A percentile compares a stretch with the other conserved stretches of the same genome.
Evolutionary conservation across 306 rosid species (phyloP).

Genomic region (Ochetophila trinervis): DNA sequence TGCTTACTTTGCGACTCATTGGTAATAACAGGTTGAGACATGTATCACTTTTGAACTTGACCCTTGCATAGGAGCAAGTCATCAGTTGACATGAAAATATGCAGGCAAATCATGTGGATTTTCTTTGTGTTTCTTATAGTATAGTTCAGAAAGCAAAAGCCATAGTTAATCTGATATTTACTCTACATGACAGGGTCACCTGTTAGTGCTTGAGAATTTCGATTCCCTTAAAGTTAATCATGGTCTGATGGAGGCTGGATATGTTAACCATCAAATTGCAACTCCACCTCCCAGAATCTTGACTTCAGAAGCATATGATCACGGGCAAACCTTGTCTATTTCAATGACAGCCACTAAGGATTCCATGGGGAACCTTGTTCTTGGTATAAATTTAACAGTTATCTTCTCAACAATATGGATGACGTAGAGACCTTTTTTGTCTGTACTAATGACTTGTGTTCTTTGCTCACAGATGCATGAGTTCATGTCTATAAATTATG

Average conservation of each 20-base stretch:
- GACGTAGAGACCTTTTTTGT: neutral
- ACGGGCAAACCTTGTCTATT: slow-evolving; percentile 54
- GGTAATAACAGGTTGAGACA: neutral
- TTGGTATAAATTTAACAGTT: slow-evolving; percentile 40
- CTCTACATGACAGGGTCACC: slow-evolving; percentile 73
- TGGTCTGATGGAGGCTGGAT: slow-evolving; percentile 88
- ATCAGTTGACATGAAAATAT: neutral
- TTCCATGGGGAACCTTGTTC: slow-evolving; percentile 58
- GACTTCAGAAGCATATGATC: slow-evolving; percentile 35
- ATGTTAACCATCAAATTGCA: slow-evolving; percentile 53
- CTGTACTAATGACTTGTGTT: neutral
- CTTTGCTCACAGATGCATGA: neutral
- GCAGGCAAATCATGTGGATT: neutral
- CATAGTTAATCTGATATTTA: neutral
- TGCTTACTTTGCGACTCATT: neutral
- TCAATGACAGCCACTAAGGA: slow-evolving; percentile 89
- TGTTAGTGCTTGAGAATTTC: slow-evolving; percentile 65
- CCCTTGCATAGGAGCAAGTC: neutral
- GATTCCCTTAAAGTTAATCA: slow-evolving; percentile 61
- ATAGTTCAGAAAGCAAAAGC: neutral
- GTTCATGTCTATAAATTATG: too few species aligned
- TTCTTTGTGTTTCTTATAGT: neutral
- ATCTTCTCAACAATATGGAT: neutral
- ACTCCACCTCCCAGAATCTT: slow-evolving; percentile 29
- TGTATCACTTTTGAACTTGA: neutral